Base-by-base conservation (phyloP, 1,139 yeast genomes). In the Suhomyces bokatorum region DNA sequence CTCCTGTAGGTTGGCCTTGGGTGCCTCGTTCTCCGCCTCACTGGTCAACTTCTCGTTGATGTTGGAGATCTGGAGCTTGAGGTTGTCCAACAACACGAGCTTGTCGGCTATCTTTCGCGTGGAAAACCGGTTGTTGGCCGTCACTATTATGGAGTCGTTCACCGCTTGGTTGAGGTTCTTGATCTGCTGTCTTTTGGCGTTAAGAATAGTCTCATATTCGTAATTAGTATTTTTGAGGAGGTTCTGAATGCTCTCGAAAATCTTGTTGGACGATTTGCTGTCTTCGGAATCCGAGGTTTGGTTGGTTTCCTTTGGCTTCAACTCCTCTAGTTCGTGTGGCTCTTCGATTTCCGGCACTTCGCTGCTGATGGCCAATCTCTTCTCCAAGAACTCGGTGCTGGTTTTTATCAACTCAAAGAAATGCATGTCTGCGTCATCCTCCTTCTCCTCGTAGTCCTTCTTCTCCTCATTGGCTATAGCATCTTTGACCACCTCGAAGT, bases 401-500 rank as follows among this genome's bases (percentile, higher is more conserved):
- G 77, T 70, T 15, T 54, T 56, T 11, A 73, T 57, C 37, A 73
- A 61, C 48, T 72, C 73, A 41, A 70, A 56, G 22, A 71, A 57
- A 40, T 63, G 69, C 15, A 59, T 67, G 37, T 62, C 58, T 6
- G 42, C 50, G 12, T 45, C 49, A 2, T 39, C 40, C 8, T 52
- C 53, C 26, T 59, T 65, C 16, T 44, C 44, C 36, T 42, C 37
- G 31, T 47, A 32, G 31, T 48, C 34, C 41, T 51, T 45, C 27
- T 57, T 53, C 15, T 46, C 40, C 28, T 48, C 32, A 40, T 49
- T 45, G 22, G 55, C 52, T 10, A 58, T 38, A 2, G 59, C 52
- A 41, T 68, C 73, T 45, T 67, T 68, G n/a, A 69, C 68, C 42
- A 83, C 73, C 42, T 96, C 97, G 63, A 87, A 93, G 67, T 93